Conservation (phyloP, 2,329 filamentous ascomycete genomes). For the Neospermospora avenae region DNA sequence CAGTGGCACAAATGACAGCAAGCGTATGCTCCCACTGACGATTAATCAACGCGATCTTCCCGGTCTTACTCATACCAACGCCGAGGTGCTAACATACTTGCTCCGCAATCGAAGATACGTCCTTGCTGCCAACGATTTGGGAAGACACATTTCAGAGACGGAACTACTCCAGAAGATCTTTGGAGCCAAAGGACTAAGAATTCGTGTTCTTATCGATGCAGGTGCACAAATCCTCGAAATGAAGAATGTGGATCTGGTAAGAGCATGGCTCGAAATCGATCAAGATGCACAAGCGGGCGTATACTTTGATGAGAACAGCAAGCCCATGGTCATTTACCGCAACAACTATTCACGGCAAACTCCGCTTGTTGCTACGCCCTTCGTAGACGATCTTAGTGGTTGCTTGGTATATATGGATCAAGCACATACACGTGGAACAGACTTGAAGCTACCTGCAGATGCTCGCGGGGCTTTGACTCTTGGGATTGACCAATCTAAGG, state of each 20-base stretch:
- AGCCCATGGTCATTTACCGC: conserved; percentile 19
- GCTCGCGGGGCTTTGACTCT: conserved; percentile 27
- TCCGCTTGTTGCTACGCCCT: conserved; percentile 25
- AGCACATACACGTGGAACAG: conserved; percentile 30
- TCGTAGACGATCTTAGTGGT: conserved; percentile 21
- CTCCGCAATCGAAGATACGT: conserved; percentile 51
- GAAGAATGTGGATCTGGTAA: conserved; percentile 39
- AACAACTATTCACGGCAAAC: conserved; percentile 11
- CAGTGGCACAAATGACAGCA: conserved; percentile 68
- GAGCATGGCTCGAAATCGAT: conserved; percentile 24
- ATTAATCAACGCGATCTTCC: conserved; percentile 60
- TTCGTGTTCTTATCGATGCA: conserved; percentile 59
- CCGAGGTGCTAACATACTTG: conserved; percentile 58
- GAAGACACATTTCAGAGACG: conserved; percentile 43
- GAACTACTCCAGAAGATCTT: conserved; percentile 43
- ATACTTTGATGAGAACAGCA: conserved; percentile 22
- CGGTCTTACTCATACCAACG: conserved; percentile 56
- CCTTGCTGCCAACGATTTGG: conserved; percentile 41
- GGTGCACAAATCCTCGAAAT: conserved; percentile 63
- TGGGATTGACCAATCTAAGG: conserved; percentile 26
- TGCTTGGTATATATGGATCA: conserved; percentile 31
- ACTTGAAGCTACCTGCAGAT: conserved; percentile 23
- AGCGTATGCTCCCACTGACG: conserved; percentile 55
- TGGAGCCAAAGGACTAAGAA: conserved; percentile 25
- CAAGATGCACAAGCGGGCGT: conserved; percentile 14